Evolutionary conservation across 345 rosid genomes (phyloP), one percentile per base, ranked within the genome.

Genomic region (Murraya paniculata): DNA sequence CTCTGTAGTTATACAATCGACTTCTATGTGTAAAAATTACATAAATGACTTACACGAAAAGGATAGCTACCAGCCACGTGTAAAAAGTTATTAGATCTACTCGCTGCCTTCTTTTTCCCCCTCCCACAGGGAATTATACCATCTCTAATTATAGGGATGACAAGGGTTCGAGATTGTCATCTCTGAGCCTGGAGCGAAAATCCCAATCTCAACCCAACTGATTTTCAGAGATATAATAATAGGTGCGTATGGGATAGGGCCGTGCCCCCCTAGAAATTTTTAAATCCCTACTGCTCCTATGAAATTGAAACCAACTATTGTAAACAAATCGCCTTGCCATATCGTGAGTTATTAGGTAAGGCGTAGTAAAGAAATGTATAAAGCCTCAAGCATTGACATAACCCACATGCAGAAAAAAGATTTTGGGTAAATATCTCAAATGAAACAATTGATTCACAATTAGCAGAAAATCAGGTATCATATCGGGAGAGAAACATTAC

Each of bases 401-500:
- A 22, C 13, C 9, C 1, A 35, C 66, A 66, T 11, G 25, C 38
- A 25, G 16, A 13, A 45, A 45, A 45, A 4, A 45, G 50, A 18
- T 18, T 38, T 22, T 14, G 7, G 25, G 39, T 39, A 60, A 50
- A 60, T 14, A 48, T 53, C 71, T n/a, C n/a, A 57, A 65, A 48
- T 68, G 50, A 69, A 64, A 35, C 16, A 62, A 16, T 56, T 48
- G 31, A 39, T 45, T 68, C 27, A 74, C 16, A 59, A 41, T 31
- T 33, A 69, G 59, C 36, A 7, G 9, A 61, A 64, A 62, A 39
- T 39, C 45, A 39, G 45, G 45, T 39, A 39, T 39, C 9, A 39
- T 9, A 60, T 14, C 31, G 69, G 57, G 28, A 36, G 57, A 66
- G 22, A 18, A 35, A 28, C 64, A n/a, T 55, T 76, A 87, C 88